Conservation (phyloP, 306 rosid genomes). For the barrel medic (Medicago truncatula) region MtrunA17r5.0-ANR NC_053047.1:40604501-40605000, state of each 20-base stretch:
- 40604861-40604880: slow-evolving; percentile 98
- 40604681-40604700: slow-evolving; percentile 98
- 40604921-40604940: slow-evolving; percentile 80
- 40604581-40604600: slow-evolving; percentile 29
- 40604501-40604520: slow-evolving; percentile 35
- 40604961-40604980: slow-evolving; percentile 1
- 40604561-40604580: slow-evolving; percentile 30
- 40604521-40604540: slow-evolving; percentile 35
- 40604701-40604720: slow-evolving; percentile 53
- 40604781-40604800: slow-evolving; percentile 43
- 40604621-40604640: slow-evolving; percentile 79
- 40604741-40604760: not conserved
- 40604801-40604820: slow-evolving; percentile 43
- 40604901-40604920: slow-evolving; percentile 96
- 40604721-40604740: slow-evolving; percentile 34
- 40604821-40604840: slow-evolving; percentile 76
- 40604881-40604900: slow-evolving; percentile 91
- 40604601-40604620: slow-evolving; percentile 51
- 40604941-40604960: slow-evolving; percentile 59
- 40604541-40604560: slow-evolving; percentile 35
- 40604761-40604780: not conserved
- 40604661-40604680: slow-evolving; percentile 78
- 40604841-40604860: slow-evolving; percentile 98
- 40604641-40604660: slow-evolving; percentile 99
- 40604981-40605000: not conserved